Evolutionary conservation across 2,329 filamentous ascomycete species (phyloP).

Genomic region (Sporothrix curviconia): DNA sequence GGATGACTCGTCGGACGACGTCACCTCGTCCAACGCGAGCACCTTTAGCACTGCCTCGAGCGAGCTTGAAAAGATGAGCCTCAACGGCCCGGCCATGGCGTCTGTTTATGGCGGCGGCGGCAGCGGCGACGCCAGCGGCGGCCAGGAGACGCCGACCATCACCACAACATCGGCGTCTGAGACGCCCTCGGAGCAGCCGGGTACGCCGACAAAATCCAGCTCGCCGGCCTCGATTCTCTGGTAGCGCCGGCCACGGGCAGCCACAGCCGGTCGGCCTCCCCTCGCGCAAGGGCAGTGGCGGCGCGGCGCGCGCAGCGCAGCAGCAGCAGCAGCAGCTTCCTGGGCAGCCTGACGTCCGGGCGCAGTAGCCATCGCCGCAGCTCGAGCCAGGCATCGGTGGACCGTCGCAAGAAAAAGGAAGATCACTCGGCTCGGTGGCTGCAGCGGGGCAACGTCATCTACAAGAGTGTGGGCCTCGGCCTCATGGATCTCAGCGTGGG

Average conservation of each 20-base stretch:
- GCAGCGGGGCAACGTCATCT: constrained; percentile 57
- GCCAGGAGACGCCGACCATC: constrained; percentile 2
- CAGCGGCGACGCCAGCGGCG: background rate
- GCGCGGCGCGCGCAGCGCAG: too few relatives aligned
- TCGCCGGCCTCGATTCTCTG: too few relatives aligned
- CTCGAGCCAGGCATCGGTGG: constrained; percentile 25
- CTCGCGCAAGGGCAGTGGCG: constrained; percentile 9
- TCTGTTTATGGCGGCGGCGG: constrained; percentile 11
- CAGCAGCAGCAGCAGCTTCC: background rate
- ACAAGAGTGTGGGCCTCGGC: constrained; percentile 61
- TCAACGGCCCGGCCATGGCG: constrained; percentile 15
- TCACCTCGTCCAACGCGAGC: constrained; percentile 10
- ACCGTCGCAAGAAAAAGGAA: constrained; percentile 30
- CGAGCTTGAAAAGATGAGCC: constrained; percentile 15
- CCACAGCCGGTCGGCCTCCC: constrained; percentile 10
- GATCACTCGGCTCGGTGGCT: constrained; percentile 51
- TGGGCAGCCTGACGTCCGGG: constrained; percentile 17
- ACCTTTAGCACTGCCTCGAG: constrained; percentile 1
- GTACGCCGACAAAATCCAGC: too few relatives aligned
- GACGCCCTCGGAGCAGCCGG: too few relatives aligned
- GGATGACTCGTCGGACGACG: constrained; percentile 22
- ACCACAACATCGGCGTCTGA: constrained; percentile 6
- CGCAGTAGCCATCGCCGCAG: constrained; percentile 24
- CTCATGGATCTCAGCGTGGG: constrained; percentile 61
- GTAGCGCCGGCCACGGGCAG: background rate